Evolutionary conservation across 257 asterid genomes (phyloP).

Genomic region (Vinca minor): DNA sequence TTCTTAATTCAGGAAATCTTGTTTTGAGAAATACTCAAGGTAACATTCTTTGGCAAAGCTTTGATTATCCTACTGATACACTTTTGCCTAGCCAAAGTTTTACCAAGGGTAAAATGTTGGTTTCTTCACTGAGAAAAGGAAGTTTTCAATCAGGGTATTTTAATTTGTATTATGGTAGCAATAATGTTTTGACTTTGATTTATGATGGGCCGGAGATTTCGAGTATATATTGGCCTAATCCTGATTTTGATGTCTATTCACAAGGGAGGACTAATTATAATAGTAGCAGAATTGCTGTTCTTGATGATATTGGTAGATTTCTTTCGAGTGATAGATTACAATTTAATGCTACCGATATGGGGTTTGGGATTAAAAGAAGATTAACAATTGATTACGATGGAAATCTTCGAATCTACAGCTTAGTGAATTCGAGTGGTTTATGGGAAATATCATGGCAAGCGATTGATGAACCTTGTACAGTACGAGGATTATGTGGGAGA

Average conservation of each 20-base stretch:
- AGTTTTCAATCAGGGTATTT: slow-evolving; percentile 47
- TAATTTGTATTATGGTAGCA: slow-evolving; percentile 47
- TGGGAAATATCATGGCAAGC: slow-evolving; percentile 67
- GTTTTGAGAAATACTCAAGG: slow-evolving; percentile 31
- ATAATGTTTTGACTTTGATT: slow-evolving; percentile 47
- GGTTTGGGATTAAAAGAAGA: slow-evolving; percentile 44
- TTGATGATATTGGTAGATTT: slow-evolving; percentile 47
- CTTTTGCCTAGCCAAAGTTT: slow-evolving; percentile 49
- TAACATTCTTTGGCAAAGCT: slow-evolving; percentile 44
- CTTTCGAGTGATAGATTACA: slow-evolving; percentile 45
- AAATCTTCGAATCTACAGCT: slow-evolving; percentile 54
- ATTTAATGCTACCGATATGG: slow-evolving; percentile 46
- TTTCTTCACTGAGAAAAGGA: slow-evolving; percentile 35
- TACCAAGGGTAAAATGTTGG: slow-evolving; percentile 44
- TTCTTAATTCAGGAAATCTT: slow-evolving; percentile 35
- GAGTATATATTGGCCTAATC: slow-evolving; percentile 58
- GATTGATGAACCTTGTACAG: slow-evolving; percentile 37
- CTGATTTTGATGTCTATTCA: slow-evolving; percentile 19
- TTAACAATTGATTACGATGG: slow-evolving; percentile 58
- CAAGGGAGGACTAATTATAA: slow-evolving; percentile 57
- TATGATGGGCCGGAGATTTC: slow-evolving; percentile 54
- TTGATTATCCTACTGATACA: slow-evolving; percentile 37
- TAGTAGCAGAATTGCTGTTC: slow-evolving; percentile 47
- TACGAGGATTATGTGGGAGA: slow-evolving; percentile 57
- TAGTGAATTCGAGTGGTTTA: slow-evolving; percentile 39